Percentiles rank a stretch among this genome's conserved stretches.
Conservation (phyloP, 1,284 basidiomycete genomes). For the Xerocomus nothofagi region DNA sequence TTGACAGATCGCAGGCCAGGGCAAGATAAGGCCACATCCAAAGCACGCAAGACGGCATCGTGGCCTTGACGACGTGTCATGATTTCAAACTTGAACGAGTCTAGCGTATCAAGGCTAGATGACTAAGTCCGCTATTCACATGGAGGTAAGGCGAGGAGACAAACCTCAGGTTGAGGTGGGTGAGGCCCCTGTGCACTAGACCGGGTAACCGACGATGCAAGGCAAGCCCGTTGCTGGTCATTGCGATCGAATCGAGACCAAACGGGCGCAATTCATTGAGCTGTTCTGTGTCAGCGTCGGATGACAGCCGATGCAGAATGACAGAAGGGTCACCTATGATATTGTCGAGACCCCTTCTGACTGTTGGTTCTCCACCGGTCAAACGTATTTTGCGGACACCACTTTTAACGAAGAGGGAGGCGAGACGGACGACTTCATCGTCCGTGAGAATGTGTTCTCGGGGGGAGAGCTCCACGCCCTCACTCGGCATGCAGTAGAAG, state of each 20-base stretch:
- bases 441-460: constrained; percentile 69
- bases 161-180: constrained; percentile 81
- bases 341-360: constrained; percentile 75
- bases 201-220: constrained; percentile 70
- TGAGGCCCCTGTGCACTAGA: constrained; percentile 71
- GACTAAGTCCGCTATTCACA: neutral
- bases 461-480: constrained; percentile 78
- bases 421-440: constrained; percentile 74
- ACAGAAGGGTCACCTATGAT: constrained; percentile 54
- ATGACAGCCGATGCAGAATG: constrained; percentile 6
- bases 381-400: constrained; percentile 86
- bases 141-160: constrained; percentile 7
- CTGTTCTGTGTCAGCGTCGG: constrained; percentile 42
- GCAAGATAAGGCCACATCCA: constrained; percentile 61
- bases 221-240: constrained; percentile 84
- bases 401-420: constrained; percentile 74
- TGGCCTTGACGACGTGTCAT: constrained; percentile 80
- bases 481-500: constrained; percentile 89
- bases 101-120: constrained; percentile 78
- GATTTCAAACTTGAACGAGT: constrained; percentile 85
- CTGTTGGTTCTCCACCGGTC: constrained; percentile 87
- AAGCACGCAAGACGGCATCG: constrained; percentile 67
- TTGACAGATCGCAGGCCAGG: constrained; percentile 62
- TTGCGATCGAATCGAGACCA: constrained; percentile 77
- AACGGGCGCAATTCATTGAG: constrained; percentile 54